phyloP scores from a whole-genome alignment of 2,329 filamentous ascomycete species.

The Neocatenulostroma microsporum region DNA sequence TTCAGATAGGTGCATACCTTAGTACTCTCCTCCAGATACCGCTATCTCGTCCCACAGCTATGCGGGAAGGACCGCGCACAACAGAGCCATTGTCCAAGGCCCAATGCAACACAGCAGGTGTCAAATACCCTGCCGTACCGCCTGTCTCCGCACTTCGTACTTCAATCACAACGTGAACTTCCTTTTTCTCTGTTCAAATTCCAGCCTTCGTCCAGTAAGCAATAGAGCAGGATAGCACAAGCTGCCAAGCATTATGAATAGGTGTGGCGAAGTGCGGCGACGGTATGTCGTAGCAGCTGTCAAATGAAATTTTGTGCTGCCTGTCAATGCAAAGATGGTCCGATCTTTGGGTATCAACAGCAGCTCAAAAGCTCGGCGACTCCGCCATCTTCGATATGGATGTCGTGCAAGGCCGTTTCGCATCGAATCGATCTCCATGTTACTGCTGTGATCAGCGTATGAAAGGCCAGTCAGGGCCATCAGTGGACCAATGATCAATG shows the following conservation, averaged over 20 bases:
- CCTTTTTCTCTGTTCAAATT: neutral
- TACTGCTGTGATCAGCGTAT: no score
- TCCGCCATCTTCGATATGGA: no score
- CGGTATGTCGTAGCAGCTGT: slow-evolving; percentile 2
- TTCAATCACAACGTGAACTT: neutral
- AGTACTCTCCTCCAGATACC: neutral
- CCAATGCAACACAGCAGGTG: neutral
- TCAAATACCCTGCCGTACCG: slow-evolving; percentile 1
- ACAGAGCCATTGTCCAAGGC: slow-evolving; percentile 4
- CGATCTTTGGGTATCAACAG: no score
- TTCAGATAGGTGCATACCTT: no score
- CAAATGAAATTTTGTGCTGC: neutral
- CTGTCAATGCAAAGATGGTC: neutral
- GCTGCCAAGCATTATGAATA: neutral
- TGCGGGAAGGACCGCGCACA: neutral
- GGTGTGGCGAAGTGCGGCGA: slow-evolving; percentile 1
- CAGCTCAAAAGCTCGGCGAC: no score
- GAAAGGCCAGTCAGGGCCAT: no score
- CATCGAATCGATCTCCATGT: no score
- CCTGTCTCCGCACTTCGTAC: no score
- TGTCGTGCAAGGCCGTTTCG: no score
- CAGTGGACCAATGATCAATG: no score
- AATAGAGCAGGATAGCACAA: no score
- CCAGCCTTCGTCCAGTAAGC: no score
- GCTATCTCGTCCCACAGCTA: neutral